Percentiles rank a stretch among this genome's conserved stretches.
Conservation (phyloP, 352 stramenopile species). For the Phytophthora niederhauseri region DNA sequence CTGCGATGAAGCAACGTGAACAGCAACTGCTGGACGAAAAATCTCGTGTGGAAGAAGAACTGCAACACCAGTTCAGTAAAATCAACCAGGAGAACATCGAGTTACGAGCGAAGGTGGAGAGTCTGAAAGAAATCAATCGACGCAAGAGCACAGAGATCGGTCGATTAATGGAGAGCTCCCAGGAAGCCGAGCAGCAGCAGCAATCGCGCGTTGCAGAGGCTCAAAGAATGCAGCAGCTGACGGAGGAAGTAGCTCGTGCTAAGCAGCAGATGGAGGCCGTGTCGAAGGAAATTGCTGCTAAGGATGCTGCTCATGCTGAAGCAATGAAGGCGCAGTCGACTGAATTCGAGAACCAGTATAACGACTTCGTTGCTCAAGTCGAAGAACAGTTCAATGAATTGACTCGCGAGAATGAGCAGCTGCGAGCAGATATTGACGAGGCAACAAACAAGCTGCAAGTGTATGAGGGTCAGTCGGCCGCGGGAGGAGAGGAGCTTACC, state of each 20-base stretch:
- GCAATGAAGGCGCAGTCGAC: slow-evolving; percentile 50
- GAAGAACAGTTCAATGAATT: slow-evolving; percentile 55
- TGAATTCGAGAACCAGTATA: slow-evolving; percentile 69
- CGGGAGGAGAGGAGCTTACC: slow-evolving; percentile 46
- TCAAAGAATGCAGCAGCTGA: slow-evolving; percentile 48
- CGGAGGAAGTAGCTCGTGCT: slow-evolving; percentile 39
- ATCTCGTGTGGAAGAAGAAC: slow-evolving; percentile 41
- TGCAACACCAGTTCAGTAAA: slow-evolving; percentile 41
- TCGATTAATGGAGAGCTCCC: slow-evolving; percentile 49
- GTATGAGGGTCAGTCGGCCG: slow-evolving; percentile 30
- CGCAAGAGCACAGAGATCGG: slow-evolving; percentile 64
- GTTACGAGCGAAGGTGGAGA: slow-evolving; percentile 50
- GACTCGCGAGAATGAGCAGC: slow-evolving; percentile 58
- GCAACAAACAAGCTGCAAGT: slow-evolving; percentile 48
- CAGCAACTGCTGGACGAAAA: slow-evolving; percentile 60
- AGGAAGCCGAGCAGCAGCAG: slow-evolving; percentile 43
- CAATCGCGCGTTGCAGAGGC: slow-evolving; percentile 30
- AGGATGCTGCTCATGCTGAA: slow-evolving; percentile 52
- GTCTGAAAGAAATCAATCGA: slow-evolving; percentile 50
- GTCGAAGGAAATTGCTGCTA: slow-evolving; percentile 50
- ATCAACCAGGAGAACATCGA: slow-evolving; percentile 51
- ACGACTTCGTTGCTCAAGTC: slow-evolving; percentile 56
- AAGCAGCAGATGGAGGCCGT: slow-evolving; percentile 53
- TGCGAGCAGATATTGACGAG: slow-evolving; percentile 53
- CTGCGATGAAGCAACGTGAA: slow-evolving; percentile 56